These are phyloP conservation scores for Hemileccinum rubropunctum DNA, from an alignment of 768 basidiomycete genomes.

Conservation along the genomic window DNA sequence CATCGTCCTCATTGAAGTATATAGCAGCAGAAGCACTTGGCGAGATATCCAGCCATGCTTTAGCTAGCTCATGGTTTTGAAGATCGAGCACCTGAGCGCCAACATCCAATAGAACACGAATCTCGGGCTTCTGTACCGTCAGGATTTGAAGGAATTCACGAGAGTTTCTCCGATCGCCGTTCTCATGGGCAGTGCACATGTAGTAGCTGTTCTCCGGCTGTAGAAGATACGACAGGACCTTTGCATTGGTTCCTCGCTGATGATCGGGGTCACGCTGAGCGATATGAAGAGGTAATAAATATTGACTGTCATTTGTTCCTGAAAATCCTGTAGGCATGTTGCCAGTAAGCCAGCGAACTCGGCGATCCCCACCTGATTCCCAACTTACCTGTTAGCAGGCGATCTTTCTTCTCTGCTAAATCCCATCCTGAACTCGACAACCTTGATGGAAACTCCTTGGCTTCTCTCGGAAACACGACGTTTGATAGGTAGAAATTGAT, in stretches of 20 bases:
- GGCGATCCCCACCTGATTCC: too few species aligned
- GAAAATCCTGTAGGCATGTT: conserved; percentile 35
- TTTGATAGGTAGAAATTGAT: conserved; percentile 47
- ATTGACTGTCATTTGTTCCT: conserved; percentile 52
- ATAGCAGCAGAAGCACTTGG: conserved; percentile 38
- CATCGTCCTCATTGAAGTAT: conserved; percentile 32
- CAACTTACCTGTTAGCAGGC: conserved; percentile 9
- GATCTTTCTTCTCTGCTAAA: conserved; percentile 38
- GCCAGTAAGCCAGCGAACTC: neutral
- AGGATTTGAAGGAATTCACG: conserved; percentile 31
- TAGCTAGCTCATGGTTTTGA: conserved; percentile 38
- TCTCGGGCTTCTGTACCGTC: conserved; percentile 29
- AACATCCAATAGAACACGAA: conserved; percentile 49
- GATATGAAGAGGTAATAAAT: conserved; percentile 18
- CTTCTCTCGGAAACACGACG: conserved; percentile 50
- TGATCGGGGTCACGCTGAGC: conserved; percentile 29
- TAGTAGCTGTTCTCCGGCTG: conserved; percentile 40
- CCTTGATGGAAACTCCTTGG: conserved; percentile 46
- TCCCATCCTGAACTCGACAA: conserved; percentile 55
- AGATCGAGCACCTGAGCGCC: conserved; percentile 55
- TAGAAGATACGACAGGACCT: conserved; percentile 26
- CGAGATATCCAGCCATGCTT: conserved; percentile 11
- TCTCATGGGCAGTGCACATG: conserved; percentile 12
- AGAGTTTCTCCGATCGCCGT: conserved; percentile 10
- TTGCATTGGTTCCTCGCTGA: conserved; percentile 34